Conservation (phyloP, 2,329 filamentous ascomycete species). For the Fusarium setosum region DNA sequence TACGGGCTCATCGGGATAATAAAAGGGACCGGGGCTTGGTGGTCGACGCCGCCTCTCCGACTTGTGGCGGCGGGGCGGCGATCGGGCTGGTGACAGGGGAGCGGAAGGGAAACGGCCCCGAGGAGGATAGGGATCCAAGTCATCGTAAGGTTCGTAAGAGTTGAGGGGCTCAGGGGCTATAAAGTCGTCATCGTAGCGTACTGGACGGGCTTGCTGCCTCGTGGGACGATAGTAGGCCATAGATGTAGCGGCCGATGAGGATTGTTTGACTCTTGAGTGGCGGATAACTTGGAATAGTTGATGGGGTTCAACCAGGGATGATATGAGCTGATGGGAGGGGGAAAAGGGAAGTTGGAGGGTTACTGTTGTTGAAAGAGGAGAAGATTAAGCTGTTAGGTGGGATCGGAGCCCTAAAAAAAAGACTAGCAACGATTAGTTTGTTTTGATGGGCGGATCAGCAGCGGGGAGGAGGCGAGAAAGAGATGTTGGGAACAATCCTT, state of each 20-base stretch:
- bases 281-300: neutral
- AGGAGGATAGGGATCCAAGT: conserved; percentile 16
- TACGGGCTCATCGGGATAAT: conserved; percentile 28
- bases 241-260: neutral
- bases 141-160: conserved; percentile 35
- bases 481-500: conserved; percentile 22
- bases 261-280: neutral
- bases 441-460: conserved; percentile 15
- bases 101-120: conserved; percentile 19
- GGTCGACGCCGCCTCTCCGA: conserved; percentile 35
- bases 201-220: conserved; percentile 37
- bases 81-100: conserved; percentile 10
- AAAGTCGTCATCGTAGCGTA: conserved; percentile 42
- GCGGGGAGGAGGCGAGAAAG: conserved; percentile 14
- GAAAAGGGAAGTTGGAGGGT: neutral
- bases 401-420: conserved; percentile 1
- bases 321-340: neutral
- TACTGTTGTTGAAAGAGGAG: neutral
- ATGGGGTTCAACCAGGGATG: neutral
- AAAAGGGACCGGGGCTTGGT: conserved; percentile 27
- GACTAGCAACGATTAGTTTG: conserved; percentile 8
- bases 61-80: conserved; percentile 38
- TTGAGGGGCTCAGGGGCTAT: conserved; percentile 31
- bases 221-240: conserved; percentile 43
- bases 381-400: neutral